These are phyloP conservation scores for Globisporangium alternatum DNA, from an alignment of 352 stramenopile species.

Conservation along the genomic window DNA sequence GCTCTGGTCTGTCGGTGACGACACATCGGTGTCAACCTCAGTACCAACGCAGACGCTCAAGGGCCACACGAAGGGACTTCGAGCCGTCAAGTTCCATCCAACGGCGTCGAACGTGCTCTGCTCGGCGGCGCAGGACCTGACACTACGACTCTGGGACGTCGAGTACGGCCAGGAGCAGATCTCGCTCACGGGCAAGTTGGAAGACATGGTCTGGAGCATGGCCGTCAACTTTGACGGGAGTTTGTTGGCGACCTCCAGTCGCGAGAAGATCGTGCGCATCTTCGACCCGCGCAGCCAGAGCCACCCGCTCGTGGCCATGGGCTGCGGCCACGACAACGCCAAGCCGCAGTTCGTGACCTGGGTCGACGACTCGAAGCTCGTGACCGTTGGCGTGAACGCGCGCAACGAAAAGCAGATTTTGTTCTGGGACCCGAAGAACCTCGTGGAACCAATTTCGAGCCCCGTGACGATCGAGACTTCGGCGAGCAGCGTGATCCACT, in stretches of 20 bases:
- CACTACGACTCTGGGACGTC: conserved; percentile 76
- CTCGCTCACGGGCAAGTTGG: conserved; percentile 48
- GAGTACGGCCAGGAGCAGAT: conserved; percentile 43
- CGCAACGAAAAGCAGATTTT: conserved; percentile 65
- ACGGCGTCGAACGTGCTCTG: conserved; percentile 57
- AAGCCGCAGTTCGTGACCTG: conserved; percentile 74
- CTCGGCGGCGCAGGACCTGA: conserved; percentile 55
- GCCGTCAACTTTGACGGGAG: conserved; percentile 61
- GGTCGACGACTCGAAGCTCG: conserved; percentile 34
- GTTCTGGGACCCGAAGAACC: conserved; percentile 70
- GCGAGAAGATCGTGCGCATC: conserved; percentile 68
- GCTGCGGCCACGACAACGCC: conserved; percentile 62
- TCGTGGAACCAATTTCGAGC: conserved; percentile 57
- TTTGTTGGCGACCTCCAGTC: conserved; percentile 63
- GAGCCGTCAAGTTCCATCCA: conserved; percentile 66
- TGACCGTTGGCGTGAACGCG: conserved; percentile 57
- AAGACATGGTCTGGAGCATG: conserved; percentile 76
- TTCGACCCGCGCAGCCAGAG: conserved; percentile 56
- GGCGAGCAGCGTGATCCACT: conserved; percentile 41
- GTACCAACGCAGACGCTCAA: conserved; percentile 27
- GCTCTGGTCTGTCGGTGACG: conserved; percentile 46
- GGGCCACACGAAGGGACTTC: conserved; percentile 53
- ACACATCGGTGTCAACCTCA: conserved; percentile 1
- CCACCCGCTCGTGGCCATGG: conserved; percentile 57
- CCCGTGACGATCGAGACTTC: conserved; percentile 36